These are phyloP conservation scores for Zygosaccharomyces bisporus DNA, from an alignment of 805 yeast genomes.

Conservation along the genomic window DNA sequence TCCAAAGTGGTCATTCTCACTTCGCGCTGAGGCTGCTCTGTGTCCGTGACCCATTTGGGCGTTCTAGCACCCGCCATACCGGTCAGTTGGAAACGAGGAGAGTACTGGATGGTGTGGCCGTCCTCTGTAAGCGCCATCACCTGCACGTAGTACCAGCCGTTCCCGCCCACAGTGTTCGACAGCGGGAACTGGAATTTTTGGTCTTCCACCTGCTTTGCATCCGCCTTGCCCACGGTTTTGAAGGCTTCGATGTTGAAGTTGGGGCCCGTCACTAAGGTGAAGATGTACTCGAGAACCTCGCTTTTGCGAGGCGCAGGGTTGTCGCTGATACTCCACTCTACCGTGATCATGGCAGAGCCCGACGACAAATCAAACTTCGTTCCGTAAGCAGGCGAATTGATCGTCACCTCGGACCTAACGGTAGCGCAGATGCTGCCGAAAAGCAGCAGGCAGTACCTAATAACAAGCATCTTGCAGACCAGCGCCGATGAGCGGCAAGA, in stretches of 20 bases:
- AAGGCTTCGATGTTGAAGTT: conserved; percentile 45
- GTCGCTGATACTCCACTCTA: conserved; percentile 56
- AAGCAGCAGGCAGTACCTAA: not conserved
- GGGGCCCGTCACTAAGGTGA: conserved; percentile 69
- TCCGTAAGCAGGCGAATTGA: conserved; percentile 5
- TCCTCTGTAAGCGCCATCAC: conserved; percentile 44
- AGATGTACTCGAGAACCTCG: conserved; percentile 45
- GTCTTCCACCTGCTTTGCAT: conserved; percentile 35
- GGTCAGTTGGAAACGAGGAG: conserved; percentile 56
- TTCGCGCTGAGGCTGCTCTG: conserved; percentile 42
- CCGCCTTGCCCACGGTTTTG: conserved; percentile 31
- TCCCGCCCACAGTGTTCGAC: conserved; percentile 44
- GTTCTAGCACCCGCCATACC: conserved; percentile 72
- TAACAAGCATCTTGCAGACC: not conserved
- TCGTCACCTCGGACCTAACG: not conserved
- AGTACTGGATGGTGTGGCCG: conserved; percentile 61
- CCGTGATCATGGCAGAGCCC: conserved; percentile 20
- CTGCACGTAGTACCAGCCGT: conserved; percentile 73
- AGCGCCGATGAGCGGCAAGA: not conserved
- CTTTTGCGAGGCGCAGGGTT: conserved; percentile 40
- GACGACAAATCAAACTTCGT: conserved; percentile 9
- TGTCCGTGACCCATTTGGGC: conserved; percentile 34
- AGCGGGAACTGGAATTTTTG: conserved; percentile 41
- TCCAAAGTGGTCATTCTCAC: conserved; percentile 13
- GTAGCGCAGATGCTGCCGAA: not conserved